Evolutionary conservation across 192 early-diverging fungal species (phyloP).

Genomic region (Coemansia interrupta): DNA sequence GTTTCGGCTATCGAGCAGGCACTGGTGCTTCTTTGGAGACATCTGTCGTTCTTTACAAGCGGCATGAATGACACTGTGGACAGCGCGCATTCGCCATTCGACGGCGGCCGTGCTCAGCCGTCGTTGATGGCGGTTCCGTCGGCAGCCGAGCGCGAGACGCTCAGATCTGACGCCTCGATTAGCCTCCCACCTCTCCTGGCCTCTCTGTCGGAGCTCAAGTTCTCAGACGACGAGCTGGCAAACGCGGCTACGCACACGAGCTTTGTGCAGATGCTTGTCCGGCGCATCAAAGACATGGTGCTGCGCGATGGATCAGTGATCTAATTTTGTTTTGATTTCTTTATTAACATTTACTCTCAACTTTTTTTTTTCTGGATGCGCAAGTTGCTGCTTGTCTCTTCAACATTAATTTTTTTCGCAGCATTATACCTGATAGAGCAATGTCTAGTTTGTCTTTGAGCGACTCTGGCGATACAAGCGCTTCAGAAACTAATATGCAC

Average conservation of each 20-base stretch:
- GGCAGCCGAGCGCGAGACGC: constrained; percentile 30
- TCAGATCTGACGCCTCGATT: constrained; percentile 39
- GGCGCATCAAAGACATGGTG: constrained; percentile 45
- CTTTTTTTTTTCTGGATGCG: neutral
- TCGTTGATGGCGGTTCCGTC: constrained; percentile 21
- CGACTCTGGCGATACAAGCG: too few species aligned
- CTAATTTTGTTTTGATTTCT: constrained; percentile 15
- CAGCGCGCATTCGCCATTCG: neutral
- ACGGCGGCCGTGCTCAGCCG: neutral
- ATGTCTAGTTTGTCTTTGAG: too few species aligned
- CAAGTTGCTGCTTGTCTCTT: too few species aligned
- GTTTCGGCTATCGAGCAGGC: constrained; percentile 56
- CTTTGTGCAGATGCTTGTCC: constrained; percentile 51
- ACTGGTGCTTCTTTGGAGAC: constrained; percentile 69
- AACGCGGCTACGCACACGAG: constrained; percentile 32
- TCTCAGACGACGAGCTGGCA: constrained; percentile 26
- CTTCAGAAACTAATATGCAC: too few species aligned
- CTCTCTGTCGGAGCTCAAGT: constrained; percentile 36
- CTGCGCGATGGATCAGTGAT: constrained; percentile 30
- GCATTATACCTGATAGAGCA: too few species aligned
- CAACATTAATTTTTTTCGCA: too few species aligned
- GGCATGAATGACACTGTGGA: neutral
- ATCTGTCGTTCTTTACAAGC: constrained; percentile 58
- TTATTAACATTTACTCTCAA: neutral
- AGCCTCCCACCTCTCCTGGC: constrained; percentile 37